phyloP scores from a whole-genome alignment of 768 basidiomycete species.

The Fomitopsis serialis region DNA sequence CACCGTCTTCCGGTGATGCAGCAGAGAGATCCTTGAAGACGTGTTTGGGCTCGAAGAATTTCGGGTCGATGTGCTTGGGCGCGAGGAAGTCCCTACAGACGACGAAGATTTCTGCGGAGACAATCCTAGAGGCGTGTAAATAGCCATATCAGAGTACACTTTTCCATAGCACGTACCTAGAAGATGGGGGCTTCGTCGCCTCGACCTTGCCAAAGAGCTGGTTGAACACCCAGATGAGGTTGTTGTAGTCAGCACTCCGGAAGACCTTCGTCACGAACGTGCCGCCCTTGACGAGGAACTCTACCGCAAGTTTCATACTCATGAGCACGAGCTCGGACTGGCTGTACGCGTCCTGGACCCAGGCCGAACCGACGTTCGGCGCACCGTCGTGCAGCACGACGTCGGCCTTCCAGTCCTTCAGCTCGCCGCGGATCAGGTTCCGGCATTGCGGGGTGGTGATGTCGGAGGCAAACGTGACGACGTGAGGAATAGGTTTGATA shows the following conservation, averaged over 20 bases:
- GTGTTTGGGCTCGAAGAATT: slow-evolving; percentile 95
- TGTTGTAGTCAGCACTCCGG: slow-evolving; percentile 97
- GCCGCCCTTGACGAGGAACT: slow-evolving; percentile 89
- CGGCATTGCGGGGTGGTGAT: slow-evolving; percentile 93
- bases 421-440: slow-evolving; percentile 73
- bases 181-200: slow-evolving; percentile 97
- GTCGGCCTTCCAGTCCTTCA: slow-evolving; percentile 99
- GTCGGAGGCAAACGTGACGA: slow-evolving; percentile 87
- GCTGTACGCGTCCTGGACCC: slow-evolving; percentile 97
- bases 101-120: slow-evolving; percentile 99
- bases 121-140: slow-evolving; percentile 59
- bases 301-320: slow-evolving; percentile 91
- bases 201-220: slow-evolving; percentile 96
- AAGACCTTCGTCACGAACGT: slow-evolving; percentile 98
- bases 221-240: slow-evolving; percentile 96
- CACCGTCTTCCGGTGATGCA: slow-evolving; percentile 34
- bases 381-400: slow-evolving; percentile 98
- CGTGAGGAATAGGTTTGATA: slow-evolving; percentile 92
- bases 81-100: slow-evolving; percentile 94
- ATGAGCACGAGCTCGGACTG: slow-evolving; percentile 96
- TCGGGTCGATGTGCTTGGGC: slow-evolving; percentile 93
- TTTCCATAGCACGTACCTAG: slow-evolving; percentile 51
- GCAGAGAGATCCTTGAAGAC: slow-evolving; percentile 90
- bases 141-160: not conserved
- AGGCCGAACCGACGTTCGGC: slow-evolving; percentile 98